Base-by-base conservation (phyloP, 1,284 basidiomycete genomes). In the Cutaneotrichosporon arboriforme region DNA sequence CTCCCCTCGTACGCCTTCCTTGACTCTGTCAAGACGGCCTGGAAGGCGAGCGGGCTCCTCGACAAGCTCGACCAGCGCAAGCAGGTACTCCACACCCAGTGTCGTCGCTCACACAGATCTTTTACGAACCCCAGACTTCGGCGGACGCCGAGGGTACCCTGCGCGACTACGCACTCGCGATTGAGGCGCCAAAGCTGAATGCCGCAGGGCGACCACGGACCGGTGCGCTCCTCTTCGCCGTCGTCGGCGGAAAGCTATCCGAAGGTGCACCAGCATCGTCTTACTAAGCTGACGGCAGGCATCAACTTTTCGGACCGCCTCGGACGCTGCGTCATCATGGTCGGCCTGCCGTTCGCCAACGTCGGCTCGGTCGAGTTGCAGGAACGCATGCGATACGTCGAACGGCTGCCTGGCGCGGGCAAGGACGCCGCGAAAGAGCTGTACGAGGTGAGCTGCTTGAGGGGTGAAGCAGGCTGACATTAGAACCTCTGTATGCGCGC, bases 201-300 rank as follows among this genome's bases (percentile, higher is more conserved):
- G 18, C n/a, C 15, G 31, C 48, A 0, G 55, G 55, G 0, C 34
- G 40, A 14, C 23, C 48, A 7, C 47, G 54, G 0, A 56, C 58
- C 2, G 58, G 58, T 1, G 51, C 58, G 18, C 51, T 59, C 13
- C 31, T 92, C 7, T 84, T 98, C 55, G 94, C 94, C 1, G 94
- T 98, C 2, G 87, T 98, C 20, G 93, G 94, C 9, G 94, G 92
- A 18, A 98, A 97, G 72, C 80, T 98, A 13, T 96, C 91, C 0
- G 94, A 98, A 75, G 94, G 74, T 71, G n/a, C 8, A 40, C 63
- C 49, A n/a, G 4, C 9, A 15, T 8, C 41, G 3, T 26, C 22
- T 23, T 20, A 13, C 12, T 22, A 17, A 17, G 20, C 46, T 51
- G 31, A 56, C 42, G 14, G 21, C 40, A 74, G 72, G 94, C 2